Evolutionary conservation across 495 filamentous ascomycete genomes (phyloP).

Genomic region (Penicillium bovifimosum): DNA sequence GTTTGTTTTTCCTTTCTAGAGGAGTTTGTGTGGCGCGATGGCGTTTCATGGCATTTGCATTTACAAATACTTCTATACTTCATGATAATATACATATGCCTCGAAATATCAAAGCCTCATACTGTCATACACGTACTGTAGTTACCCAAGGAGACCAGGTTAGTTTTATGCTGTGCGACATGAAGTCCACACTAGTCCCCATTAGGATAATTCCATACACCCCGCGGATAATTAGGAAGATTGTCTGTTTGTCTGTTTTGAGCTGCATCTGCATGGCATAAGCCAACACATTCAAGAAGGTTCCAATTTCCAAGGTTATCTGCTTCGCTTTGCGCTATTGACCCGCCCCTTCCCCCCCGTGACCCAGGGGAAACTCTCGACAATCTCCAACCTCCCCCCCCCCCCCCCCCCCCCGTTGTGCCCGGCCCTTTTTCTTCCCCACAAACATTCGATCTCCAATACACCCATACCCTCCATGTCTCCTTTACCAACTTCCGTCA

Average conservation of each 20-base stretch:
- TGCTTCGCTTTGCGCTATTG: neutral
- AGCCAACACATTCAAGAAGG: constrained; percentile 1
- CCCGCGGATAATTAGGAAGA: constrained; percentile 3
- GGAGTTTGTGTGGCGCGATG: neutral
- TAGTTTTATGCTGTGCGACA: neutral
- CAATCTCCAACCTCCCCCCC: constrained; percentile 2
- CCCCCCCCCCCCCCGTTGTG: neutral
- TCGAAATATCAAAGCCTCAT: neutral
- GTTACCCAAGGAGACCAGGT: no score
- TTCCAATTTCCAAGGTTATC: neutral
- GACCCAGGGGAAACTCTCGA: neutral
- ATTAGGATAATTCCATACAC: constrained; percentile 27
- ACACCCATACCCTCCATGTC: constrained; percentile 8
- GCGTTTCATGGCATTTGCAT: constrained; percentile 3
- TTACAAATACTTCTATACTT: neutral
- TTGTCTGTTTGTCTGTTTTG: neutral
- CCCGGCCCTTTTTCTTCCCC: constrained; percentile 14
- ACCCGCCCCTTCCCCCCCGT: neutral
- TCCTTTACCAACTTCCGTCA: constrained; percentile 21
- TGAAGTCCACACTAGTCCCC: constrained; percentile 12
- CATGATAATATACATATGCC: neutral
- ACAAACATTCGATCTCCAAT: neutral
- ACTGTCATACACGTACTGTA: no score
- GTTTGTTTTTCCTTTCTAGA: neutral
- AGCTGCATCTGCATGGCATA: constrained; percentile 1